Conservation (phyloP, 257 asterid genomes). For the Ajuga chamaepitys region DNA sequence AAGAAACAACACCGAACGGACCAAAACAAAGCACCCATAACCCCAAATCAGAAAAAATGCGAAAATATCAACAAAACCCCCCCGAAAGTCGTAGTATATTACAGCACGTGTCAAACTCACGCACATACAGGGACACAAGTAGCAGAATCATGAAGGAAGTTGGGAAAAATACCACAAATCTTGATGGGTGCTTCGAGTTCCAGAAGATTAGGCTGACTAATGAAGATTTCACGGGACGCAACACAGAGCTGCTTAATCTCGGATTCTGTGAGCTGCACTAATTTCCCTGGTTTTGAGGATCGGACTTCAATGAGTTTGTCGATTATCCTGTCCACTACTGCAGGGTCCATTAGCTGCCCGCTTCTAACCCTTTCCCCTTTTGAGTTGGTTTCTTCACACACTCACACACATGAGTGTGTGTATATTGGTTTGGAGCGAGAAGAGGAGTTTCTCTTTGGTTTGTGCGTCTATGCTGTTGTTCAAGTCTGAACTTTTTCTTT, state of each 20-base stretch:
- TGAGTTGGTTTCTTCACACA: slow-evolving; percentile 11
- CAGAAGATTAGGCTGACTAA: slow-evolving; percentile 81
- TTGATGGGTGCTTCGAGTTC: slow-evolving; percentile 93
- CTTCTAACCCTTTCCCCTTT: neutral
- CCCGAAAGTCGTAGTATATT: neutral
- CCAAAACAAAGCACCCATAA: neutral
- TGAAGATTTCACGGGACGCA: slow-evolving; percentile 72
- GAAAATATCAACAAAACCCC: neutral
- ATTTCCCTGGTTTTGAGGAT: slow-evolving; percentile 83
- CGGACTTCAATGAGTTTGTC: slow-evolving; percentile 77
- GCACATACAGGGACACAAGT: neutral
- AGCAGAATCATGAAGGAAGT: neutral
- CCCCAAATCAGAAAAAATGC: neutral
- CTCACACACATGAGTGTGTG: slow-evolving; percentile 23
- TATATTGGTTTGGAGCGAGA: slow-evolving; percentile 16
- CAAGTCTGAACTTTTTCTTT: neutral
- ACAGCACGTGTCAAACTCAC: neutral
- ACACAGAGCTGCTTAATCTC: slow-evolving; percentile 86
- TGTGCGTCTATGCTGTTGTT: slow-evolving; percentile 19
- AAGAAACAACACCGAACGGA: neutral
- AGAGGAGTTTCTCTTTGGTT: neutral
- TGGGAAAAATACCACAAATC: slow-evolving; percentile 63
- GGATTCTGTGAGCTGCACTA: slow-evolving; percentile 78
- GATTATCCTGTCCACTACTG: slow-evolving; percentile 56
- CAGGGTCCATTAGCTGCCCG: slow-evolving; percentile 52